phyloP scores from a whole-genome alignment of 2,329 filamentous ascomycete species.

The Gaeumannomyces sp. region DNA sequence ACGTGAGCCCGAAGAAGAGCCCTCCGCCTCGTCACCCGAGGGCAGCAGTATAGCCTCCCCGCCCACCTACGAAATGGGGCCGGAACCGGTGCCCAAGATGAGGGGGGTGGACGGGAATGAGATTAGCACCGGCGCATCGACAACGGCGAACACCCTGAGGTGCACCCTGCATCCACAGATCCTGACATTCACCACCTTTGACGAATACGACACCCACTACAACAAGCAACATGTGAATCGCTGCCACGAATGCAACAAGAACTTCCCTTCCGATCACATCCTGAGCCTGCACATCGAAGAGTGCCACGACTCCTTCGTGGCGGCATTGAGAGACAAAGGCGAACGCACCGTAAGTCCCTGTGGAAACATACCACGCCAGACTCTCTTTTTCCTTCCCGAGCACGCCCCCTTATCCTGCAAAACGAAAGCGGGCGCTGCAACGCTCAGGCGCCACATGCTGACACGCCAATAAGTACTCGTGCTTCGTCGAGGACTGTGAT shows the following conservation, averaged over 20 bases:
- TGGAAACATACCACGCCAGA: not conserved
- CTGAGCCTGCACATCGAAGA: constrained; percentile 83
- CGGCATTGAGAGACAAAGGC: constrained; percentile 66
- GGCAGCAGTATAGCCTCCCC: not conserved
- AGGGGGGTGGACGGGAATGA: constrained; percentile 42
- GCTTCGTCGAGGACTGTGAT: constrained; percentile 85
- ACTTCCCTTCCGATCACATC: constrained; percentile 80
- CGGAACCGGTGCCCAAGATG: constrained; percentile 41
- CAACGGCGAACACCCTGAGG: constrained; percentile 52
- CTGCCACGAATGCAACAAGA: constrained; percentile 77
- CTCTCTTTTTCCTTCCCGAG: not conserved
- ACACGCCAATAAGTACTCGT: constrained; percentile 57
- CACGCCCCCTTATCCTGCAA: not conserved
- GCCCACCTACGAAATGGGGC: constrained; percentile 1
- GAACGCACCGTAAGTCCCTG: constrained; percentile 68
- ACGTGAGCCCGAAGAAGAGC: constrained; percentile 47
- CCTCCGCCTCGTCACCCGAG: constrained; percentile 7
- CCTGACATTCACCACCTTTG: constrained; percentile 65
- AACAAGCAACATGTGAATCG: constrained; percentile 73
- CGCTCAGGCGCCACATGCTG: constrained; percentile 2
- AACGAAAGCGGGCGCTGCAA: not conserved
- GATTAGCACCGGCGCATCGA: constrained; percentile 23
- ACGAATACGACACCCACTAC: constrained; percentile 86
- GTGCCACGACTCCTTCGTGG: constrained; percentile 76
- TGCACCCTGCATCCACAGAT: constrained; percentile 72